Percentiles rank a stretch among this genome's conserved stretches.
Evolutionary conservation across 768 basidiomycete species (phyloP).

Genomic region (Lyophyllum semitale): DNA sequence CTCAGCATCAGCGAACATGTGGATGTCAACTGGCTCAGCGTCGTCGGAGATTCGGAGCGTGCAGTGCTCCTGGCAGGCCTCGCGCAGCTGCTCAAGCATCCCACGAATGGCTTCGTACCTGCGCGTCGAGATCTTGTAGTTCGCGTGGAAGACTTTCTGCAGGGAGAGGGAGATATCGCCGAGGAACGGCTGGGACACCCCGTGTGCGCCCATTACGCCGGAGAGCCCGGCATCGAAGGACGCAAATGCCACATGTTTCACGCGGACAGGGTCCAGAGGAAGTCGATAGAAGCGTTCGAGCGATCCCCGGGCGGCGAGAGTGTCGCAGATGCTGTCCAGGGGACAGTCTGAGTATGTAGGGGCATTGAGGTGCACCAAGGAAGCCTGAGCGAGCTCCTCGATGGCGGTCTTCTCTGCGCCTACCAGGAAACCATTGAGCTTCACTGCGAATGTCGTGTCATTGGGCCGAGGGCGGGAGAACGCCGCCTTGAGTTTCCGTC

Average conservation of each 20-base stretch:
- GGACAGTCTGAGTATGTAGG: constrained; percentile 37
- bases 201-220: constrained; percentile 30
- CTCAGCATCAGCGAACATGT: constrained; percentile 36
- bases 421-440: constrained; percentile 45
- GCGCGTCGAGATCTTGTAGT: constrained; percentile 34
- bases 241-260: constrained; percentile 43
- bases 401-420: constrained; percentile 32
- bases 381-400: constrained; percentile 30
- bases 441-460: constrained; percentile 43
- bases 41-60: constrained; percentile 32
- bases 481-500: constrained; percentile 38
- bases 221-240: constrained; percentile 34
- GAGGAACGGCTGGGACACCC: constrained; percentile 35
- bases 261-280: constrained; percentile 27
- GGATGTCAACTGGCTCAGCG: constrained; percentile 35
- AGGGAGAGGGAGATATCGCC: constrained; percentile 37
- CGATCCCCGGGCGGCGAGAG: constrained; percentile 35
- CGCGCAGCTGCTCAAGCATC: constrained; percentile 36
- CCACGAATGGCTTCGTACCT: constrained; percentile 35
- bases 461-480: constrained; percentile 35
- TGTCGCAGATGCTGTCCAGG: constrained; percentile 30
- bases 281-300: constrained; percentile 41
- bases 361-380: constrained; percentile 29
- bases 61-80: constrained; percentile 26
- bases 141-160: constrained; percentile 40